Percentiles rank a stretch among this genome's conserved stretches.
Evolutionary conservation across 2,329 filamentous ascomycete genomes (phyloP).

Genomic region (Chaetothyriales sp.): DNA sequence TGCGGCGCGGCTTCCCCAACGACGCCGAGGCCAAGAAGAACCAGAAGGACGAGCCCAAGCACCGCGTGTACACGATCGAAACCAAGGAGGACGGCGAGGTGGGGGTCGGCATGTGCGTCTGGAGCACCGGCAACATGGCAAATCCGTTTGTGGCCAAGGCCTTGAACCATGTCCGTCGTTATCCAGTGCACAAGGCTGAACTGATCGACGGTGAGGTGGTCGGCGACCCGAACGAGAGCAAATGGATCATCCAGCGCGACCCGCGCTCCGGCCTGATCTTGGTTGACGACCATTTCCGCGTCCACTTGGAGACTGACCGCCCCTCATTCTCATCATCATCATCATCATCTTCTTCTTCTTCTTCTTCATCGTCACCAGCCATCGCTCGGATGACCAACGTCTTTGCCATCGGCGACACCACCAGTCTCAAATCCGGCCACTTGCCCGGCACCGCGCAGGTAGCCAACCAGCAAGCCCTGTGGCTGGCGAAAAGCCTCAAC

Average conservation of each 20-base stretch:
- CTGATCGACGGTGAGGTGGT: slow-evolving; percentile 14
- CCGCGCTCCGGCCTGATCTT: slow-evolving; percentile 34
- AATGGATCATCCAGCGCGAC: slow-evolving; percentile 38
- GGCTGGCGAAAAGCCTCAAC: slow-evolving; percentile 42
- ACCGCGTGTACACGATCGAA: slow-evolving; percentile 36
- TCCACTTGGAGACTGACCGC: slow-evolving; percentile 33
- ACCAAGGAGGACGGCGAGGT: slow-evolving; percentile 43
- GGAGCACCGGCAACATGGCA: slow-evolving; percentile 42
- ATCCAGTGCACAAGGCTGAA: slow-evolving; percentile 21
- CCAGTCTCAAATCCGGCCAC: slow-evolving; percentile 32
- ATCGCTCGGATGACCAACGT: slow-evolving; percentile 38
- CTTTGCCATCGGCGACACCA: slow-evolving; percentile 42
- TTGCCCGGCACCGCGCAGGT: slow-evolving; percentile 46
- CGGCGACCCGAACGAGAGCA: slow-evolving; percentile 8
- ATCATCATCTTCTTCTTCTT: background rate
- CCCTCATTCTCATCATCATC: background rate
- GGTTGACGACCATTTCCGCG: slow-evolving; percentile 40
- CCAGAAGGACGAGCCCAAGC: slow-evolving; percentile 28
- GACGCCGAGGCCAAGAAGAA: slow-evolving; percentile 15
- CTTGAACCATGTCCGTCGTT: slow-evolving; percentile 23
- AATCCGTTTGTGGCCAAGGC: slow-evolving; percentile 38
- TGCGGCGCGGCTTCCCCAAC: slow-evolving; percentile 36
- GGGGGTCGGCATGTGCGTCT: slow-evolving; percentile 46
- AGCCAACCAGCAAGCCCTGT: slow-evolving; percentile 42
- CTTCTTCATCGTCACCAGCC: slow-evolving; percentile 4